Conservation (phyloP, 2,329 filamentous ascomycete species). For the Xylariaceae sp. region DNA sequence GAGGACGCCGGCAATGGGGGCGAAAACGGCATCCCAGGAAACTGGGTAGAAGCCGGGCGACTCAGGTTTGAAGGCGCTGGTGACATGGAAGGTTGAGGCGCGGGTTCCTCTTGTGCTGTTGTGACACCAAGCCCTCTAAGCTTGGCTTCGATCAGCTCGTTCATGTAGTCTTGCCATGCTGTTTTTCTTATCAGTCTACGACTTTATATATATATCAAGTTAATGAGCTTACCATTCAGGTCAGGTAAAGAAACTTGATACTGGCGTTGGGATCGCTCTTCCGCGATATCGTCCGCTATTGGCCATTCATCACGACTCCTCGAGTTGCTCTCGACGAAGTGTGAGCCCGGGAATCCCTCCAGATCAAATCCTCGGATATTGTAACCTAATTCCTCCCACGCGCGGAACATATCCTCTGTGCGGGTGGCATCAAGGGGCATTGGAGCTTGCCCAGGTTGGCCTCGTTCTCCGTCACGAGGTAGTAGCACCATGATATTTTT, state of each 20-base stretch:
- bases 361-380: slow-evolving; percentile 65
- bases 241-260: slow-evolving; percentile 68
- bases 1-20: slow-evolving; percentile 79
- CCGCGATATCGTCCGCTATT: slow-evolving; percentile 51
- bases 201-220: not conserved
- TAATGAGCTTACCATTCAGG: slow-evolving; percentile 48
- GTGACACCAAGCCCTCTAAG: slow-evolving; percentile 86
- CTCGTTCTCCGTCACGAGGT: slow-evolving; percentile 64
- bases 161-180: slow-evolving; percentile 72
- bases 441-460: slow-evolving; percentile 50
- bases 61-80: slow-evolving; percentile 60
- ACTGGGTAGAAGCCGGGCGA: slow-evolving; percentile 68
- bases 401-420: slow-evolving; percentile 57
- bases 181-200: slow-evolving; percentile 7
- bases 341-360: slow-evolving; percentile 37
- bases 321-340: slow-evolving; percentile 39
- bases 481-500: slow-evolving; percentile 70
- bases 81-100: slow-evolving; percentile 59
- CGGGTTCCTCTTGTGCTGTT: slow-evolving; percentile 68
- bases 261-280: slow-evolving; percentile 49
- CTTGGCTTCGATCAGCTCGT: slow-evolving; percentile 84
- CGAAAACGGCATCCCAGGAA: slow-evolving; percentile 74
- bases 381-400: slow-evolving; percentile 68
- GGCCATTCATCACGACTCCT: slow-evolving; percentile 71
- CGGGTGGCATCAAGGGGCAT: slow-evolving; percentile 53